A percentile compares a stretch with the other conserved stretches of the same genome.
These are phyloP conservation scores for Kickxella alabastrina DNA, from an alignment of 192 early-diverging fungal genomes.

Conservation along the genomic window DNA sequence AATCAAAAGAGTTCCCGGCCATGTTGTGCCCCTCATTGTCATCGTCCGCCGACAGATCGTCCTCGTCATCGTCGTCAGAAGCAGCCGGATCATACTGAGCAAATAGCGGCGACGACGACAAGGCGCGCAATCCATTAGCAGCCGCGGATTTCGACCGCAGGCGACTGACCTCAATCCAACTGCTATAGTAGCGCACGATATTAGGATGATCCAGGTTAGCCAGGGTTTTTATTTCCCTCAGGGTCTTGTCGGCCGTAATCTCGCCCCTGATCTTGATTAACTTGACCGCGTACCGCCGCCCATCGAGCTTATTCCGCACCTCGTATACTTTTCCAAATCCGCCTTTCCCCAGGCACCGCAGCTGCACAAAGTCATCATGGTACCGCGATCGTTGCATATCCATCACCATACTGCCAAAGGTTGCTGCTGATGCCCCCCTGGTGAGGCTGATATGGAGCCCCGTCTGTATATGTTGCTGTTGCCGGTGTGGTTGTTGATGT, in stretches of 20 bases:
- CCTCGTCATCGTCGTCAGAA: constrained; percentile 28
- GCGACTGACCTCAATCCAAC: constrained; percentile 79
- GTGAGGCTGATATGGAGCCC: not conserved
- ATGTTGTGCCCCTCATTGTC: constrained; percentile 1
- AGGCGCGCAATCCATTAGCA: too few species aligned
- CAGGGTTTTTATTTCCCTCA: constrained; percentile 88
- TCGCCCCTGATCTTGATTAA: constrained; percentile 66
- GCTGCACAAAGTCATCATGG: constrained; percentile 76
- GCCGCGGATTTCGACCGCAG: too few species aligned
- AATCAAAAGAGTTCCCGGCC: constrained; percentile 9
- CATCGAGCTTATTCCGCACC: constrained; percentile 85
- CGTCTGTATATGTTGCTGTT: not conserved
- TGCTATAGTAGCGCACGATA: constrained; percentile 89
- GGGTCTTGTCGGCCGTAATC: constrained; percentile 64
- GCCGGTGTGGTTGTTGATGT: too few species aligned
- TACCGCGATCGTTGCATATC: constrained; percentile 60
- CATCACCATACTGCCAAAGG: constrained; percentile 29
- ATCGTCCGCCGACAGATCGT: constrained; percentile 9
- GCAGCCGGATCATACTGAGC: constrained; percentile 3
- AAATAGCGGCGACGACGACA: constrained; percentile 3
- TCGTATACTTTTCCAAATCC: constrained; percentile 87
- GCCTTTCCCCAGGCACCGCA: constrained; percentile 78
- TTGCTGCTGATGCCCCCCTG: too few species aligned
- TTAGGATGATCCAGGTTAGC: constrained; percentile 83
- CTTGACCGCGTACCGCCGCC: constrained; percentile 89